These are phyloP conservation scores for Cairneyella variabilis DNA, from an alignment of 495 filamentous ascomycete genomes.

Conservation along the genomic window DNA sequence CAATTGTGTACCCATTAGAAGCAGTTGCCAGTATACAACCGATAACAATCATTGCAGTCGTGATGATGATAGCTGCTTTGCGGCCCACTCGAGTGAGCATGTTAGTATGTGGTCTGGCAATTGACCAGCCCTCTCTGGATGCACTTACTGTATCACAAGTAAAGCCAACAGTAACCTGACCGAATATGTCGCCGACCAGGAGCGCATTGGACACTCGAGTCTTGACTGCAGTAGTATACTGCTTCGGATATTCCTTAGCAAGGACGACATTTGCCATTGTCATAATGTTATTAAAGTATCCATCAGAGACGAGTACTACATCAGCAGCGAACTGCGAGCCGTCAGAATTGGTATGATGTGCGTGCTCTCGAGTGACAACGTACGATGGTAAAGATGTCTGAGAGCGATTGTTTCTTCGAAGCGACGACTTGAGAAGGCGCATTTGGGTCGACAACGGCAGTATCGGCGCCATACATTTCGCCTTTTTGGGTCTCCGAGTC, in stretches of 20 bases:
- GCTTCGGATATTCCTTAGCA: constrained; percentile 40
- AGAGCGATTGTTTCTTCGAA: constrained; percentile 36
- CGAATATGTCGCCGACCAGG: constrained; percentile 48
- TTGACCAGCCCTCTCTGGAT: no score
- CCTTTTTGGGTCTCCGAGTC: not conserved
- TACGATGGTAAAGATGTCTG: constrained; percentile 45
- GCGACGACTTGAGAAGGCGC: constrained; percentile 21
- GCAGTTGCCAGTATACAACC: constrained; percentile 49
- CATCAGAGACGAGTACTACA: constrained; percentile 50
- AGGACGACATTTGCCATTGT: constrained; percentile 51
- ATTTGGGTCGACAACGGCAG: constrained; percentile 9
- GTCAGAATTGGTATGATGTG: no score
- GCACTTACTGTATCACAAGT: no score
- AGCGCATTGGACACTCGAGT: constrained; percentile 52
- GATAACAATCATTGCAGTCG: constrained; percentile 47
- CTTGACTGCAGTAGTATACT: constrained; percentile 41
- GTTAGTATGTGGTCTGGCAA: no score
- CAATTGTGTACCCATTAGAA: constrained; percentile 40
- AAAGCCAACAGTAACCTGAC: constrained; percentile 46
- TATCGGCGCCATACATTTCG: no score
- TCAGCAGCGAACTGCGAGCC: constrained; percentile 37
- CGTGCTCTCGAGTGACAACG: no score
- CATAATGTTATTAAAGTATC: constrained; percentile 53
- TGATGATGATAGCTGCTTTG: constrained; percentile 48
- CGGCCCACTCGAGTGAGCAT: constrained; percentile 49